Evolutionary conservation across 1,284 basidiomycete species (phyloP).

Genomic region (Trichosporon sp.): DNA sequence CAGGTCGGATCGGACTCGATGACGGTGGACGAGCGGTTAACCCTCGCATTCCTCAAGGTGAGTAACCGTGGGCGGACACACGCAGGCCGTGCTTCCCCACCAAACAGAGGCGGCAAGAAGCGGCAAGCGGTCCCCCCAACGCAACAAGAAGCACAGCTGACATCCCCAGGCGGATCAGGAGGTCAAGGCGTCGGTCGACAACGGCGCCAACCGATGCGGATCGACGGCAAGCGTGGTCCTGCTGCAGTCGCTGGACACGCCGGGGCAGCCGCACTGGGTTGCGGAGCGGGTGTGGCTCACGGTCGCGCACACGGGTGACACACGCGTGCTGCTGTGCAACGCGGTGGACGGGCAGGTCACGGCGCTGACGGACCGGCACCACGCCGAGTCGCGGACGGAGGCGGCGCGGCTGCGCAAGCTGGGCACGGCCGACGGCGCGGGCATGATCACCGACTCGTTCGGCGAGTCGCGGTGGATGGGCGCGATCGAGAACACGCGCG

Average conservation of each 20-base stretch:
- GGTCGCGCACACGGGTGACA: constrained; percentile 91
- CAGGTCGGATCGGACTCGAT: constrained; percentile 50
- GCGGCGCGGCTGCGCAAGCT: constrained; percentile 76
- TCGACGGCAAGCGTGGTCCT: constrained; percentile 87
- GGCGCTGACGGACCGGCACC: constrained; percentile 85
- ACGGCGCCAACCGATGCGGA: constrained; percentile 56
- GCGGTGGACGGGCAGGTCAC: constrained; percentile 65
- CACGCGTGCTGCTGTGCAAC: constrained; percentile 76
- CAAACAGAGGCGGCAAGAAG: not conserved
- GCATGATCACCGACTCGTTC: constrained; percentile 88
- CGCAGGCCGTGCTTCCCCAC: not conserved
- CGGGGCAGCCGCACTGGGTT: constrained; percentile 72
- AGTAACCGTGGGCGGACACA: constrained; percentile 26
- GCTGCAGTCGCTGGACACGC: constrained; percentile 74
- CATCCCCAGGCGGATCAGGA: constrained; percentile 57
- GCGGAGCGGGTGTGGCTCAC: constrained; percentile 67
- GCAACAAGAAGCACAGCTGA: not conserved
- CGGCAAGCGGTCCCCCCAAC: not conserved
- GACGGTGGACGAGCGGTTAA: constrained; percentile 76
- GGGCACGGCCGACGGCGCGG: constrained; percentile 58
- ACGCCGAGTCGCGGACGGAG: constrained; percentile 83
- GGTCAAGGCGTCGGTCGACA: constrained; percentile 57
- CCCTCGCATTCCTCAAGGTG: constrained; percentile 79
- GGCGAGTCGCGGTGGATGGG: constrained; percentile 98
- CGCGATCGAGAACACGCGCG: constrained; percentile 85